Percentiles rank a stretch among this genome's conserved stretches.
Conservation (phyloP, 2,329 filamentous ascomycete species). For the Alternaria sp. region DNA sequence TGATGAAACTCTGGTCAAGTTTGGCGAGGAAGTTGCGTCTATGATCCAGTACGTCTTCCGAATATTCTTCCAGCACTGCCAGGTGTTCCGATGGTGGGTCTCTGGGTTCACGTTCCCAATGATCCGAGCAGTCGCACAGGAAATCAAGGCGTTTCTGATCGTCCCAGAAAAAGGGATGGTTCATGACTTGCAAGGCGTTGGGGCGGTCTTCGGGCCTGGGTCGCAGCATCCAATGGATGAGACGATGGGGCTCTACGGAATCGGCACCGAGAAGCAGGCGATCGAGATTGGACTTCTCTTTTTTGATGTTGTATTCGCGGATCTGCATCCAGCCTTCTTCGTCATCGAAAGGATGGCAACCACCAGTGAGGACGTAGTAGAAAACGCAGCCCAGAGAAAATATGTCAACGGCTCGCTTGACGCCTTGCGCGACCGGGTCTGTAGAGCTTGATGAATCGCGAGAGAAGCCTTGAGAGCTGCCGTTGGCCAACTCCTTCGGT, state of each 20-base stretch:
- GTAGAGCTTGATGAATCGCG: constrained; percentile 52
- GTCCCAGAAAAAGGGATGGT: constrained; percentile 97
- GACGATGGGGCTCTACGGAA: constrained; percentile 84
- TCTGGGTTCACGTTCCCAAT: constrained; percentile 91
- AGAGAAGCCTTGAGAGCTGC: constrained; percentile 55
- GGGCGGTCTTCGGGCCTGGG: constrained; percentile 73
- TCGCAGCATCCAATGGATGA: constrained; percentile 83
- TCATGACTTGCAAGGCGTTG: constrained; percentile 79
- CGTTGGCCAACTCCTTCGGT: constrained; percentile 54
- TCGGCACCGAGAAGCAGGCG: constrained; percentile 83
- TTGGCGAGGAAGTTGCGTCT: constrained; percentile 79
- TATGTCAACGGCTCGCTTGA: constrained; percentile 95
- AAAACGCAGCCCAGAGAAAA: constrained; percentile 98
- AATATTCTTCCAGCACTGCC: constrained; percentile 63
- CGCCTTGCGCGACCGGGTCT: constrained; percentile 69
- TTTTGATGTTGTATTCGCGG: constrained; percentile 94
- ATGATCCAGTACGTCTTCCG: constrained; percentile 58
- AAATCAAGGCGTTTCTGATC: constrained; percentile 89
- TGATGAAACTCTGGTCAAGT: constrained; percentile 83
- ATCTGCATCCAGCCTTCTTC: constrained; percentile 87
- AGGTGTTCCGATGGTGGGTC: constrained; percentile 80
- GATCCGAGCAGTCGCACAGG: constrained; percentile 95
- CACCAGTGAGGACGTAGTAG: constrained; percentile 96
- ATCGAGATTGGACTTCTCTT: constrained; percentile 78
- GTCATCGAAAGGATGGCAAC: constrained; percentile 91